Evolutionary conservation across 352 stramenopile species (phyloP), one percentile per base, ranked within the genome.

Genomic region (Pythium utonaiense): DNA sequence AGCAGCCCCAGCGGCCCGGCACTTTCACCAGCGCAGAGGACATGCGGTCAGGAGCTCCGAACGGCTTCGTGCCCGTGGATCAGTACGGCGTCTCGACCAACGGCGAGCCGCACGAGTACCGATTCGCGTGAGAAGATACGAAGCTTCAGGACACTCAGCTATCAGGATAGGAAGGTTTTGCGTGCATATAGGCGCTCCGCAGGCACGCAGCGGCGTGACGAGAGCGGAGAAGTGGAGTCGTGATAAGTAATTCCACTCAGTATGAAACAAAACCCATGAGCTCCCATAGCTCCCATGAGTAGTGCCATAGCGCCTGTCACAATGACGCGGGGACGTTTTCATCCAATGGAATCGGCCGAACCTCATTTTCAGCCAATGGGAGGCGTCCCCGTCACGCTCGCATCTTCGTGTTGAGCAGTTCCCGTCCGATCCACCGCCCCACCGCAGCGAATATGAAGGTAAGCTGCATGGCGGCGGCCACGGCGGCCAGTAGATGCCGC

Each of bases 401-500:
- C 7, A 28, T 16, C 33, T 50, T 60, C 27, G 16, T 47, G 27
- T 52, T 57, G 51, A 34, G 9, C 16, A 42, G 25, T 22, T 27
- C 27, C 36, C 31, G 12, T 41, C 30, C 40, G 48, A 58, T 54
- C 45, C 40, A 40, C 50, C 42, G 34, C 27, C 48, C 16, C 48
- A 28, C 44, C 47, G 36, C 44, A 60, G 75, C 62, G 25, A 88
- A 77, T 73, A 80, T 78, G 54, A 91, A 91, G 82, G 82, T 91
- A 57, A 45, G 59, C 28, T 57, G n/a, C 41, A n/a, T n/a, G 24
- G 13, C 57, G 27, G 21, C 52, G 27, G 22, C 19, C 27, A 45
- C 38, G 28, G 57, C 16, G 38, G 45, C 53, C 14, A 27, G 19
- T n/a, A 48, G 52, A 27, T 19, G 40, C 17, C 40, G 47, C 64